phyloP scores from a whole-genome alignment of 2,329 filamentous ascomycete species.

The Knufia petricola region DNA sequence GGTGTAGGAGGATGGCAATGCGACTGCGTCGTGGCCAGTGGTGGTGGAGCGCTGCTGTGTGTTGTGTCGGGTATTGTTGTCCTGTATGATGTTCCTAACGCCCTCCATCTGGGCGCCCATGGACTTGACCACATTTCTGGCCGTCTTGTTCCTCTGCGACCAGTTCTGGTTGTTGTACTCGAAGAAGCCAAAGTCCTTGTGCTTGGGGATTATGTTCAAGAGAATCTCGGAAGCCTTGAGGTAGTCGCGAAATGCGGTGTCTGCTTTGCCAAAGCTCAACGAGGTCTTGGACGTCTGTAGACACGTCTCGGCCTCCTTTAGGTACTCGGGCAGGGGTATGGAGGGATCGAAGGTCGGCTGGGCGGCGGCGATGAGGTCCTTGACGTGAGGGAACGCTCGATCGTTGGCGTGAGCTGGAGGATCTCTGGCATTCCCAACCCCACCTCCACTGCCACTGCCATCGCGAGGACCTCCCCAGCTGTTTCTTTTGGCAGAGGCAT shows the following conservation, averaged over 20 bases:
- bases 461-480: conserved; percentile 20
- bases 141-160: conserved; percentile 40
- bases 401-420: conserved; percentile 11
- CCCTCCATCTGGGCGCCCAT: conserved; percentile 40
- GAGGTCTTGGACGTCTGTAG: conserved; percentile 26
- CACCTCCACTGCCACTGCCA: conserved; percentile 17
- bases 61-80: conserved; percentile 55
- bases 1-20: neutral
- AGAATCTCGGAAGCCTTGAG: conserved; percentile 71
- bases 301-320: conserved; percentile 31
- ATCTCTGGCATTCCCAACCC: conserved; percentile 18
- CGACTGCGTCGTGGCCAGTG: conserved; percentile 8
- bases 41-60: conserved; percentile 35
- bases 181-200: conserved; percentile 62
- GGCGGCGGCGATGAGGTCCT: conserved; percentile 37
- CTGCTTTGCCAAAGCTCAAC: conserved; percentile 55
- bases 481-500: conserved; percentile 1
- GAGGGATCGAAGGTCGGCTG: conserved; percentile 30
- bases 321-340: conserved; percentile 19
- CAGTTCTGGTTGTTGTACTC: conserved; percentile 44
- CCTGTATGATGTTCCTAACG: conserved; percentile 51
- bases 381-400: conserved; percentile 33
- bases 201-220: conserved; percentile 63
- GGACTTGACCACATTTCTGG: conserved; percentile 25
- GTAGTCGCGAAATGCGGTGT: conserved; percentile 74